Percentiles rank a stretch among this genome's conserved stretches.
These are phyloP conservation scores for Trypanosoma melophagium DNA, from an alignment of 208 protist genomes.

Conservation along the genomic window DNA sequence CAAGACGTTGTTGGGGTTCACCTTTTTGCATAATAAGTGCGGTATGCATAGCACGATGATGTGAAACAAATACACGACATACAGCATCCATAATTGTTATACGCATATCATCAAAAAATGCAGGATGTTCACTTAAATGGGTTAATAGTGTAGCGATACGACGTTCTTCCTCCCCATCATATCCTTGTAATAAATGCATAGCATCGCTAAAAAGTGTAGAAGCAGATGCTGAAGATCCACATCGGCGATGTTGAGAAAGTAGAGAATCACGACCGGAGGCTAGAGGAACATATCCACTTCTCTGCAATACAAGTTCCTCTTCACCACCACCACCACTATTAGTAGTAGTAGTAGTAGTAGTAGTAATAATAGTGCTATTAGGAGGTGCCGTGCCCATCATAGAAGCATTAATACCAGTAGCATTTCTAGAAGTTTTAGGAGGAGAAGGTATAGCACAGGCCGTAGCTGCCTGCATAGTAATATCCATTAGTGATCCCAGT, in stretches of 20 bases:
- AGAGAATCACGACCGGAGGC: background rate
- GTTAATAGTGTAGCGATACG: background rate
- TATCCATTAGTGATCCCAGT: constrained; percentile 51
- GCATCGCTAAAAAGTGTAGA: background rate
- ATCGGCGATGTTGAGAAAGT: background rate
- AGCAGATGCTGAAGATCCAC: background rate
- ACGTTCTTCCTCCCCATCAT: constrained; percentile 3
- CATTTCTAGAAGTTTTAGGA: background rate
- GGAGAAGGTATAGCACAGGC: constrained; percentile 26
- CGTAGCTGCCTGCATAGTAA: constrained; percentile 32
- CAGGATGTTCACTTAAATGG: constrained; percentile 31
- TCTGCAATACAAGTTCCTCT: too few relatives aligned
- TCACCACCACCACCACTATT: too few relatives aligned
- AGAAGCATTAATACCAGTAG: too few relatives aligned
- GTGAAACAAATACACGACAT: constrained; percentile 48
- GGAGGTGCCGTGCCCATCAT: too few relatives aligned
- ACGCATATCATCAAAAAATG: constrained; percentile 55
- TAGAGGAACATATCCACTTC: too few relatives aligned
- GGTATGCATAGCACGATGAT: constrained; percentile 47
- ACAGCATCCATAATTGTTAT: constrained; percentile 56
- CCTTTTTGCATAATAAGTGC: background rate
- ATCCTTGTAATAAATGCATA: background rate
- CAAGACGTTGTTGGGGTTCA: constrained; percentile 3
- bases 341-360: too few relatives aligned
- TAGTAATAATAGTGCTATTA: too few relatives aligned